Evolutionary conservation across 768 basidiomycete genomes (phyloP), one percentile per base, ranked within the genome.

Genomic region (Lactifluus echinatus): DNA sequence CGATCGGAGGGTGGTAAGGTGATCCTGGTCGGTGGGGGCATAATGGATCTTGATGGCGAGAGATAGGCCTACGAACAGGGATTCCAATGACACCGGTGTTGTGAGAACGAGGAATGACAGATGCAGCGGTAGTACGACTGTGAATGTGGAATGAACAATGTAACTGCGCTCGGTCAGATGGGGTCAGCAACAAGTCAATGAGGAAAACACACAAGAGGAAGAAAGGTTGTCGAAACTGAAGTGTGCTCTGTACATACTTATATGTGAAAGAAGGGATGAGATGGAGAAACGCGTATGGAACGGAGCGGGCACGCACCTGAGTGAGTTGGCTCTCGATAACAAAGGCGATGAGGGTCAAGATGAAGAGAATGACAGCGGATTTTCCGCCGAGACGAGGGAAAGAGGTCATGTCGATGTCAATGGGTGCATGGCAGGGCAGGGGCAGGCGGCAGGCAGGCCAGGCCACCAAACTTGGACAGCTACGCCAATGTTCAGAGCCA

Each of bases 161-260:
- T 88, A 96, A 70, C 92, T 93, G 66, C 15, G 33, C n/a, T 12
- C 4, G n/a, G 23, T n/a, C 14, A 29, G 26, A 40, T n/a, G 4
- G 8, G 55, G 31, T 31, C 31, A 31, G 6, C 10, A 21, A 21
- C n/a, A 33, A 28, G 0, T 29, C n/a, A n/a, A n/a, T 14, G 28
- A 10, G 8, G 8, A 43, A 8, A 15, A 68, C 87, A 60, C 65
- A 90, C 90, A 93, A 90, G 60, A 91, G 74, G 65, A 97, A 87
- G 76, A 84, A 95, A 0, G 95, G 90, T 57, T 96, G 89, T 51
- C 83, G 77, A 72, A 89, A 99, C 33, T 75, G 81, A 29, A 91
- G 72, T 1, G 76, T 78, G 1, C 82, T 82, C 69, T 93, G 89
- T 14, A 95, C 82, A 71, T 92, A 85, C 89, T 93, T 19, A 28